Percentiles rank a stretch among this genome's conserved stretches.
Evolutionary conservation across 2,329 filamentous ascomycete species (phyloP).

Genomic region (Metarhizium sp.): DNA sequence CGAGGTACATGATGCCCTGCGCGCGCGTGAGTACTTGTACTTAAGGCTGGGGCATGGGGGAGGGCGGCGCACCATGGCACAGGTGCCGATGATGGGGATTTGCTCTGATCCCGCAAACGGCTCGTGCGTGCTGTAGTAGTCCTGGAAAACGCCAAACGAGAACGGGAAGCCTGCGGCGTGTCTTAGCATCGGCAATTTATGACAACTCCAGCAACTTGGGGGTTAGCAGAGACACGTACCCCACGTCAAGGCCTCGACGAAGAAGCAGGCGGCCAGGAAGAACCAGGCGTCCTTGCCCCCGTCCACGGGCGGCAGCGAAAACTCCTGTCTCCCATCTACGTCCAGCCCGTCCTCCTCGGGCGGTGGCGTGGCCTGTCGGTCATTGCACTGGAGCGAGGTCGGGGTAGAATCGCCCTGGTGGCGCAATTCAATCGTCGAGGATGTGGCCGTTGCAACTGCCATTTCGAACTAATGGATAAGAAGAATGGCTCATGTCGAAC

Average conservation of each 20-base stretch:
- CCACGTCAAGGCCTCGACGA: conserved; percentile 25
- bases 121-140: conserved; percentile 53
- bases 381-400: neutral
- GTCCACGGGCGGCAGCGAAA: conserved; percentile 19
- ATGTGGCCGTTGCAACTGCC: neutral
- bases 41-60: neutral
- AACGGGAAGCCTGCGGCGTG: conserved; percentile 50
- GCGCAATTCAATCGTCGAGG: neutral
- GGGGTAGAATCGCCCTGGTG: neutral
- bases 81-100: conserved; percentile 57
- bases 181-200: no score
- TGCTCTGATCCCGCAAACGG: conserved; percentile 45
- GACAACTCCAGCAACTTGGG: no score
- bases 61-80: conserved; percentile 36
- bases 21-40: neutral
- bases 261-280: conserved; percentile 21
- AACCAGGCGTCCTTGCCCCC: conserved; percentile 24
- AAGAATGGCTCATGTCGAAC: neutral
- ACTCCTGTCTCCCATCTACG: conserved; percentile 6
- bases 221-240: conserved; percentile 9
- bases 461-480: neutral
- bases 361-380: neutral
- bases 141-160: conserved; percentile 61
- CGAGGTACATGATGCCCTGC: conserved; percentile 47
- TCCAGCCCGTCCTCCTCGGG: neutral